Conservation (phyloP, 331 rosid species). For the Malus hybrid region DNA sequence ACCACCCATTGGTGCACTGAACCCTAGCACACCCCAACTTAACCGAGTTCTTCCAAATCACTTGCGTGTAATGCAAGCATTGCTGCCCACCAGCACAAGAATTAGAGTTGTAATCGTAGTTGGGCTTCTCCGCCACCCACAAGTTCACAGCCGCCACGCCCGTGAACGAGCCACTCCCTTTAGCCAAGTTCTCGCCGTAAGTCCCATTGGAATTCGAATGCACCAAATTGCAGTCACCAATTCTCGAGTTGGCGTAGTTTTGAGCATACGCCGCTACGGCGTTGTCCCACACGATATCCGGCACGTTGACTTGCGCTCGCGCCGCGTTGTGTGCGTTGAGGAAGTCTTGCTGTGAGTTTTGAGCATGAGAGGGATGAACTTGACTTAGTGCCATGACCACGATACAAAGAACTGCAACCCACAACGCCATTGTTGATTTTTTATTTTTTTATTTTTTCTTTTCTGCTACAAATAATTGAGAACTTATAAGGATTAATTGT, state of each 20-base stretch:
- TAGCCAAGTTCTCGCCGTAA: constrained; percentile 41
- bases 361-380: constrained; percentile 12
- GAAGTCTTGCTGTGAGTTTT: constrained; percentile 28
- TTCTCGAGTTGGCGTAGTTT: constrained; percentile 19
- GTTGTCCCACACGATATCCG: constrained; percentile 22
- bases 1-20: constrained; percentile 13
- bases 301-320: constrained; percentile 11
- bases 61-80: background rate
- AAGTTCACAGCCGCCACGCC: background rate
- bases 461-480: background rate
- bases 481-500: background rate
- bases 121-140: constrained; percentile 30
- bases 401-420: background rate
- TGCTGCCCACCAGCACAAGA: constrained; percentile 4
- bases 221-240: constrained; percentile 24
- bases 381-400: too few relatives aligned
- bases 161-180: constrained; percentile 6
- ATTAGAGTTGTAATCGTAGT: constrained; percentile 15
- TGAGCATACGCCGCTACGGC: constrained; percentile 20
- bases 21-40: constrained; percentile 21
- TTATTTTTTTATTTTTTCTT: background rate
- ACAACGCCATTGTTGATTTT: background rate
- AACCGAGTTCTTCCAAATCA: background rate
- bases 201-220: constrained; percentile 21
- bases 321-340: constrained; percentile 28